Evolutionary conservation across 2,329 filamentous ascomycete genomes (phyloP).

Genomic region (Colletotrichum tamarilloi): DNA sequence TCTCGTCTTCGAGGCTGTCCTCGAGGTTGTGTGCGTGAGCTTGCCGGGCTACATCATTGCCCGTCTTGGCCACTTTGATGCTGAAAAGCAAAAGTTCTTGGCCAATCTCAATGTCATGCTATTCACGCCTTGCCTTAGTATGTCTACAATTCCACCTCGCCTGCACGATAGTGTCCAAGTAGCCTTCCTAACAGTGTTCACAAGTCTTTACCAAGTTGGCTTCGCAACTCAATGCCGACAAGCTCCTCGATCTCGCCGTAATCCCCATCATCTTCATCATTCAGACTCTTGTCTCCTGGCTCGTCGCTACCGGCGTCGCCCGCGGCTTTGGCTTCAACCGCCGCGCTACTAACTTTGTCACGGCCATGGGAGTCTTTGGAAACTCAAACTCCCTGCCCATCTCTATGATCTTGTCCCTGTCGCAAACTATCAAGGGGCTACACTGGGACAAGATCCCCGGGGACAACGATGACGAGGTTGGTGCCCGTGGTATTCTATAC

Average conservation of each 20-base stretch:
- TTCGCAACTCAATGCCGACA: slow-evolving; percentile 91
- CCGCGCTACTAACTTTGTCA: slow-evolving; percentile 91
- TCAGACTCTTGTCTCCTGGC: slow-evolving; percentile 88
- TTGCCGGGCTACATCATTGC: slow-evolving; percentile 95
- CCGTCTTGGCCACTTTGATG: slow-evolving; percentile 90
- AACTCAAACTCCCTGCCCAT: slow-evolving; percentile 99
- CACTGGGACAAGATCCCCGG: slow-evolving; percentile 93
- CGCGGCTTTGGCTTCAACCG: slow-evolving; percentile 84
- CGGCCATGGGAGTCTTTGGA: slow-evolving; percentile 96
- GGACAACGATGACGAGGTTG: slow-evolving; percentile 96
- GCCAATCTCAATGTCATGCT: slow-evolving; percentile 96
- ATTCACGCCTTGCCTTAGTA: slow-evolving; percentile 97
- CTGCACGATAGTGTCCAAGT: background rate
- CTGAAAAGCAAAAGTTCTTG: slow-evolving; percentile 94
- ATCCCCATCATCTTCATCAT: slow-evolving; percentile 95
- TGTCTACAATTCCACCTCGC: slow-evolving; percentile 43
- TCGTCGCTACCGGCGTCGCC: slow-evolving; percentile 77
- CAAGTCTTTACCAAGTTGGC: slow-evolving; percentile 96
- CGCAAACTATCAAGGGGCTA: slow-evolving; percentile 89
- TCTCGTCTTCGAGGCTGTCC: slow-evolving; percentile 92
- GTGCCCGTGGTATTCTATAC: slow-evolving; percentile 92
- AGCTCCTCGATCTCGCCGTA: slow-evolving; percentile 88
- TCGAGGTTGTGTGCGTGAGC: slow-evolving; percentile 95
- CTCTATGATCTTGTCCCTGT: slow-evolving; percentile 92
- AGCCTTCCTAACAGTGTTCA: slow-evolving; percentile 36